Percentiles rank a stretch among this genome's conserved stretches.
These are phyloP conservation scores for Talaromyces sp. DNA, from an alignment of 2,329 filamentous ascomycete species.

Conservation along the genomic window DNA sequence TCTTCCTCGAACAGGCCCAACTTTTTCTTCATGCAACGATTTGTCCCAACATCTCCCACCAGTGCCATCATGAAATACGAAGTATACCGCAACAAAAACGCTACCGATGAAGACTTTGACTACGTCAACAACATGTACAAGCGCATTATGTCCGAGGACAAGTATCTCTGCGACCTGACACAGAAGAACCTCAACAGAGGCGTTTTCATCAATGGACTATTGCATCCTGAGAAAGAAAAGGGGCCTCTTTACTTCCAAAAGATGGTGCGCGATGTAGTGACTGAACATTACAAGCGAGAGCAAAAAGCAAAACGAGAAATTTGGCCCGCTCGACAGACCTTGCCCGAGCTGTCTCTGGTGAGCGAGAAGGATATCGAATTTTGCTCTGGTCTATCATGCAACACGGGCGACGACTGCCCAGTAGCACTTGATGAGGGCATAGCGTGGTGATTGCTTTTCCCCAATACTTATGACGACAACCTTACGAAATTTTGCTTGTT, in stretches of 20 bases:
- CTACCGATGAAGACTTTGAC: constrained; percentile 53
- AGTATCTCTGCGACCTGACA: constrained; percentile 52
- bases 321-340: constrained; percentile 44
- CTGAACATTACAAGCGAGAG: constrained; percentile 42
- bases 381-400: constrained; percentile 19
- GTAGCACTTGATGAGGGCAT: constrained; percentile 5
- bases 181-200: constrained; percentile 57
- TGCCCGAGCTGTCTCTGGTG: constrained; percentile 20
- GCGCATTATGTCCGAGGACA: constrained; percentile 59
- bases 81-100: constrained; percentile 56
- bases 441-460: not conserved
- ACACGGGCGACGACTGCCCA: constrained; percentile 13
- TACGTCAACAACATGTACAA: constrained; percentile 55
- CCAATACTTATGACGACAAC: not conserved
- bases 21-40: constrained; percentile 61
- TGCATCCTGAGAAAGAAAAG: constrained; percentile 55
- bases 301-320: constrained; percentile 42
- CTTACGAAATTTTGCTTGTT: not conserved
- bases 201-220: constrained; percentile 55
- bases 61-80: constrained; percentile 55
- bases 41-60: constrained; percentile 50
- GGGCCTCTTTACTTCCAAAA: constrained; percentile 53
- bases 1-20: constrained; percentile 29
- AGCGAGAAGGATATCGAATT: constrained; percentile 27
- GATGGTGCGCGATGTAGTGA: constrained; percentile 43